Conservation (phyloP, 148 eudicot species). For the Silene conica region DNA sequence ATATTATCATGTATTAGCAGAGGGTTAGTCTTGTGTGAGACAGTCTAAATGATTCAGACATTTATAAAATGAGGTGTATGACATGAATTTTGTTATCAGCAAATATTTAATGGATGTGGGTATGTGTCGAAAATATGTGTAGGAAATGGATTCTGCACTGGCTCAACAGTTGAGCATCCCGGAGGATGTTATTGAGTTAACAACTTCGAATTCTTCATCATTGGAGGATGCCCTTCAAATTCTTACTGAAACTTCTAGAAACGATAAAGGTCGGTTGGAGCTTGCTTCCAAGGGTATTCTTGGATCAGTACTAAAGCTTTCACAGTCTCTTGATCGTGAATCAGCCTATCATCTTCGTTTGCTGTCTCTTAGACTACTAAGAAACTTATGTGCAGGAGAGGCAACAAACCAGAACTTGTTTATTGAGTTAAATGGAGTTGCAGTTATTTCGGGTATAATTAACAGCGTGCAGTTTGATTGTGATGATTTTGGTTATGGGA, state of each 20-base stretch:
- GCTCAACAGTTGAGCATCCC: constrained; percentile 27
- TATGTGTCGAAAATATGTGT: neutral
- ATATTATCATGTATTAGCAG: neutral
- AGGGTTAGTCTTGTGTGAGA: too few relatives aligned
- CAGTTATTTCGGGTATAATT: constrained; percentile 33
- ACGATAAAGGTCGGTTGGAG: constrained; percentile 49
- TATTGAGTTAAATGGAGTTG: constrained; percentile 55
- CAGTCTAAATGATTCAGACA: too few relatives aligned
- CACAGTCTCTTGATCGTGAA: constrained; percentile 34
- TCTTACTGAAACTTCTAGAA: constrained; percentile 47
- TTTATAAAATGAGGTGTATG: too few relatives aligned
- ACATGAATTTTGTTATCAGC: too few relatives aligned
- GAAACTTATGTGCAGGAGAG: constrained; percentile 87
- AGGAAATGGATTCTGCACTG: constrained; percentile 37
- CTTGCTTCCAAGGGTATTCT: constrained; percentile 51
- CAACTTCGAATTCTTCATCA: constrained; percentile 38
- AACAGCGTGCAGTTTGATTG: constrained; percentile 20
- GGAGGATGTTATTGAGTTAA: constrained; percentile 33
- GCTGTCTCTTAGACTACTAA: constrained; percentile 62
- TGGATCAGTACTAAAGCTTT: constrained; percentile 39
- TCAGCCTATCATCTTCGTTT: constrained; percentile 36
- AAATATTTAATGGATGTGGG: neutral
- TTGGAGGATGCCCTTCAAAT: constrained; percentile 40
- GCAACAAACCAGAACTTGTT: constrained; percentile 50
- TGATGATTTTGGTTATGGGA: constrained; percentile 37